Conservation (phyloP, 2,329 filamentous ascomycete species). For the Madurella fahalii region DNA sequence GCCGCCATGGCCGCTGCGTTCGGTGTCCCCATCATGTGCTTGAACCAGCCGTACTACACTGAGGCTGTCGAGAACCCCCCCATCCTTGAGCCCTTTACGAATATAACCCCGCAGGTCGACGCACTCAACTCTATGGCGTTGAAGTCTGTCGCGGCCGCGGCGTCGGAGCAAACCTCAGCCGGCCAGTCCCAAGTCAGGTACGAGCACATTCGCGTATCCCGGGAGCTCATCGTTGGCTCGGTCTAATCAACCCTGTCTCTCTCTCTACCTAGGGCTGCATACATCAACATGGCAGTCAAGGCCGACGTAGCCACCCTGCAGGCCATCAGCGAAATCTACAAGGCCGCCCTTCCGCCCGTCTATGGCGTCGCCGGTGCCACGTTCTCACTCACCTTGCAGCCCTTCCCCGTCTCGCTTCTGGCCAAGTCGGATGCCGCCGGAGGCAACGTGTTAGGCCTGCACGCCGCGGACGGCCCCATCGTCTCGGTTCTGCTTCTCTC, state of each 20-base stretch:
- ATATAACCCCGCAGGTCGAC: conserved; percentile 13
- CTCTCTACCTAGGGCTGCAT: conserved; percentile 1
- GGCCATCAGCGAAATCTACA: conserved; percentile 13
- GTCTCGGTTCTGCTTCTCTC: conserved; percentile 18
- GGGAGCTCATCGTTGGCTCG: not conserved
- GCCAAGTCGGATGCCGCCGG: conserved; percentile 10
- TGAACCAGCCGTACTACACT: conserved; percentile 17
- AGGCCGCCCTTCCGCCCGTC: conserved; percentile 15
- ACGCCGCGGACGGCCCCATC: conserved; percentile 17
- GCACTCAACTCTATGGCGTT: conserved; percentile 2
- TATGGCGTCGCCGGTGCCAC: conserved; percentile 18
- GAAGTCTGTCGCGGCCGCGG: conserved; percentile 3
- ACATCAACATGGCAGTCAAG: conserved; percentile 19
- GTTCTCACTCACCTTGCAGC: conserved; percentile 22
- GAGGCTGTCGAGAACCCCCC: conserved; percentile 5
- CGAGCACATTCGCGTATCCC: not conserved
- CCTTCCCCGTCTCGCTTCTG: conserved; percentile 21
- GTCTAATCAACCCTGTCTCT: not conserved
- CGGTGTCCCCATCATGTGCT: conserved; percentile 6
- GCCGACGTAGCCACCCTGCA: conserved; percentile 11
- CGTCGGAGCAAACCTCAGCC: not conserved
- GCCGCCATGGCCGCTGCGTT: conserved; percentile 11
- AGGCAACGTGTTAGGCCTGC: conserved; percentile 22
- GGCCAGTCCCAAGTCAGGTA: conserved; percentile 1
- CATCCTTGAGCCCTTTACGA: conserved; percentile 12